A percentile compares a stretch with the other conserved stretches of the same genome.
phyloP scores from a whole-genome alignment of 2,329 filamentous ascomycete species.

The Hypoxylon sp. region DNA sequence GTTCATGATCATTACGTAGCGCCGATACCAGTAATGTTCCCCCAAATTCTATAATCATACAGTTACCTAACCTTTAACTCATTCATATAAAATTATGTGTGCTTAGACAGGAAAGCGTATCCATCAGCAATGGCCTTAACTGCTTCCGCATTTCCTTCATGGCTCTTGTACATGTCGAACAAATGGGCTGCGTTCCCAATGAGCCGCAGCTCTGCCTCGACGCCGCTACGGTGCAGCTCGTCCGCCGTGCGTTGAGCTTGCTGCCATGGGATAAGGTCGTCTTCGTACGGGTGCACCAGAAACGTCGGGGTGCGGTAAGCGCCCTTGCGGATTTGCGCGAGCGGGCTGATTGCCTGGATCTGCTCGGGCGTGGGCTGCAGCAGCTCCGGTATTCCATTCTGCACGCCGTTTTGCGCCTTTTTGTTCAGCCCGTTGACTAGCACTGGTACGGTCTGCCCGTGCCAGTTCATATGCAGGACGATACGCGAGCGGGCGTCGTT shows the following conservation, averaged over 20 bases:
- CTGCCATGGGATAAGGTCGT: conserved; percentile 54
- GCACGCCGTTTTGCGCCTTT: not conserved
- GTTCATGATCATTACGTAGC: not conserved
- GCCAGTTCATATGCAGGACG: conserved; percentile 59
- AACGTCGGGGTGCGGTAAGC: conserved; percentile 54
- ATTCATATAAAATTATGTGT: not conserved
- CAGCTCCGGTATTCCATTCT: conserved; percentile 22
- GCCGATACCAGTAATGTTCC: not conserved
- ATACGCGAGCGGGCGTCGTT: conserved; percentile 56
- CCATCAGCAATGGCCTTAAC: conserved; percentile 17
- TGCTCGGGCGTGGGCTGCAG: conserved; percentile 32
- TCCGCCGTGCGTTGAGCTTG: conserved; percentile 45
- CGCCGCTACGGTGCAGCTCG: conserved; percentile 8
- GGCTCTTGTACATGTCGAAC: conserved; percentile 27
- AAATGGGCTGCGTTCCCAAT: conserved; percentile 20
- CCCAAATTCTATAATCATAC: not conserved
- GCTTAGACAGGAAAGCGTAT: conserved; percentile 16
- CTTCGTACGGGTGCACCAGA: conserved; percentile 50
- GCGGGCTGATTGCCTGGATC: conserved; percentile 48
- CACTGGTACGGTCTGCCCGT: conserved; percentile 54
- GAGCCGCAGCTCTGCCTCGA: conserved; percentile 18
- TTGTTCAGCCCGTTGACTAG: conserved; percentile 51
- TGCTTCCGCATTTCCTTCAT: conserved; percentile 21
- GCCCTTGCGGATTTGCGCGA: conserved; percentile 51
- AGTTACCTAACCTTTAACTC: not conserved